Evolutionary conservation across 2,329 filamentous ascomycete genomes (phyloP), one percentile per base, ranked within the genome.

Genomic region (Verruconis gallopava): DNA sequence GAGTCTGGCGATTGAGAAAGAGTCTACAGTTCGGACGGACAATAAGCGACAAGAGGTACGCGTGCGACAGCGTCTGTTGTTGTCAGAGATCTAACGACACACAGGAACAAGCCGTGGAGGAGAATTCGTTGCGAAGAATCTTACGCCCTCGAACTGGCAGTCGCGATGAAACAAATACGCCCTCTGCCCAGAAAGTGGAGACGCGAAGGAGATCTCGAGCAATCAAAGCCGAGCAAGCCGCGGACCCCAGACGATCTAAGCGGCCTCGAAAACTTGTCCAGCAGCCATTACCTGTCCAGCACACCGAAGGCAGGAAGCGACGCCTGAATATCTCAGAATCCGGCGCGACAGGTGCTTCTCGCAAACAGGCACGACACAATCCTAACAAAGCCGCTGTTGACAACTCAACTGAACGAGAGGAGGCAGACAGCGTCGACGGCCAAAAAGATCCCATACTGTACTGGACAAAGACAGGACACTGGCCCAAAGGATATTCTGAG

Each of bases 181-280:
- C 37, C 42, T 44, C 37, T 44, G 28, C 37, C 18, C 37, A 44
- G 40, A 44, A 44, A 44, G 36, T 21, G 37, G 42, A 19, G 42
- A 44, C 42, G 36, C 37, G 42, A 40, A 44, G 40, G 25, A 21
- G 37, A 39, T 44, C 42, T 44, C 37, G 37, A 44, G n/a, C n/a
- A n/a, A n/a, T n/a, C n/a, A n/a, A n/a, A n/a, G n/a, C n/a, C n/a
- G n/a, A n/a, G n/a, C n/a, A n/a, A n/a, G 28, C 37, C 37, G 21
- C 42, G 21, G 42, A 44, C 42, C 22, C 33, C 21, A 41, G 42
- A 40, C 42, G 37, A 44, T 30, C 42, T 40, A 44, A 44, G 37
- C 42, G 42, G 37, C 42, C 37, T 44, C 37, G 42, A 33, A 44
- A 44, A 44, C 42, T 34, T 44, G 37, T 44, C 42, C 37, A 39